phyloP scores from a whole-genome alignment of 2,329 filamentous ascomycete genomes.

The Diaporthe amygdali region DNA sequence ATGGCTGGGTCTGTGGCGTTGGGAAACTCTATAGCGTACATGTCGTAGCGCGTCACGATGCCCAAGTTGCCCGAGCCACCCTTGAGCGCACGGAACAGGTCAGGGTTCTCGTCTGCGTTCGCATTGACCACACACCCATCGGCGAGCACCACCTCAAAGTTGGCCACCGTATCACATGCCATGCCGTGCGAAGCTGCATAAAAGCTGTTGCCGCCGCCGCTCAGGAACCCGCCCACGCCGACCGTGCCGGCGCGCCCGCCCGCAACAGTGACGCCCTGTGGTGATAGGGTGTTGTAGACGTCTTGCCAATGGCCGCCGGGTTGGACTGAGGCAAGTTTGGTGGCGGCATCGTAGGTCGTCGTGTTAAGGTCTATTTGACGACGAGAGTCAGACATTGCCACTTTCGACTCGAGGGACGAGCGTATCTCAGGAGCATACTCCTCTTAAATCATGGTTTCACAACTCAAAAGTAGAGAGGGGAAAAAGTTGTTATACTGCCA shows the following conservation, averaged over 20 bases:
- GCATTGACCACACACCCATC: constrained; percentile 50
- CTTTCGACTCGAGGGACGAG: background rate
- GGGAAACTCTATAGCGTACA: constrained; percentile 25
- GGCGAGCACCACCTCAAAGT: constrained; percentile 53
- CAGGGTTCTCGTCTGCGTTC: constrained; percentile 37
- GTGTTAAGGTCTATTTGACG: constrained; percentile 27
- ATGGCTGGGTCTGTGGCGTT: constrained; percentile 11
- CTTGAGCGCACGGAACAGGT: constrained; percentile 51
- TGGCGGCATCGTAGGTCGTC: constrained; percentile 36
- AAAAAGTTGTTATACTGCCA: background rate
- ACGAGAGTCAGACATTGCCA: background rate
- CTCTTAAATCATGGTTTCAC: background rate
- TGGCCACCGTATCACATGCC: constrained; percentile 50
- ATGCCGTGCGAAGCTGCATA: constrained; percentile 50
- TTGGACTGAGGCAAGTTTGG: constrained; percentile 36
- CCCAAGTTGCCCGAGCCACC: constrained; percentile 51
- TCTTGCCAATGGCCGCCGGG: constrained; percentile 41
- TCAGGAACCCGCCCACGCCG: constrained; percentile 49
- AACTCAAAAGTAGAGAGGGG: background rate
- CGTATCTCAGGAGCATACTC: background rate
- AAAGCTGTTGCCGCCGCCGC: constrained; percentile 56
- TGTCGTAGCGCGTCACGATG: constrained; percentile 37
- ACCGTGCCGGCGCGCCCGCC: constrained; percentile 49
- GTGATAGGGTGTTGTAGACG: constrained; percentile 29
- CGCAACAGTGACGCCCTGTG: constrained; percentile 27